Percentiles rank a stretch among this genome's conserved stretches.
These are phyloP conservation scores for Cytospora leucostoma DNA, from an alignment of 2,329 filamentous ascomycete species.

Conservation along the genomic window DNA sequence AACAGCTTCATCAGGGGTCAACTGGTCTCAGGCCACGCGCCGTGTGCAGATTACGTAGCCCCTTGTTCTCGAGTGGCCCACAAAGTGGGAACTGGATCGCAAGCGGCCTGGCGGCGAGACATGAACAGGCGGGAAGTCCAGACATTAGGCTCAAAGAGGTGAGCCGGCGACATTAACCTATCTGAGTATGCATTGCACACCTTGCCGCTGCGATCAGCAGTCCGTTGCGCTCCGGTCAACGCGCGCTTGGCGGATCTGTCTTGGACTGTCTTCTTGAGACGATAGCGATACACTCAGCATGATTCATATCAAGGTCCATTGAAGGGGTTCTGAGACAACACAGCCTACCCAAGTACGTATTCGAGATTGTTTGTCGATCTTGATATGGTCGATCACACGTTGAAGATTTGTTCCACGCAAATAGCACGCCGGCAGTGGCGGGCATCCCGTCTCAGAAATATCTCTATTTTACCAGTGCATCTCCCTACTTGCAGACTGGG, in stretches of 20 bases:
- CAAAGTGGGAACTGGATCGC: too few relatives aligned
- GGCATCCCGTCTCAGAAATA: slow-evolving; percentile 12
- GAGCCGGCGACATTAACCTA: background rate
- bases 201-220: too few relatives aligned
- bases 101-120: too few relatives aligned
- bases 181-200: too few relatives aligned
- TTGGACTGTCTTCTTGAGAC: background rate
- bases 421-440: background rate
- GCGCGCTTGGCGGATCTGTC: background rate
- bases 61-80: background rate
- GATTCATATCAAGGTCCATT: background rate
- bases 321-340: background rate
- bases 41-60: background rate
- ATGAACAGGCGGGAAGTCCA: too few relatives aligned
- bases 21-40: too few relatives aligned
- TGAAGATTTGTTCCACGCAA: background rate
- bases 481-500: too few relatives aligned
- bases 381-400: slow-evolving; percentile 13
- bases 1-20: too few relatives aligned
- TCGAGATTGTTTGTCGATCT: slow-evolving; percentile 5
- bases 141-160: background rate
- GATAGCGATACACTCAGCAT: background rate
- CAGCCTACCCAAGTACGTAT: background rate
- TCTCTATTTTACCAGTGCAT: background rate
- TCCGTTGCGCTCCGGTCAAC: background rate